Conservation (phyloP, 768 basidiomycete genomes). For the Russula dissimulans region DNA sequence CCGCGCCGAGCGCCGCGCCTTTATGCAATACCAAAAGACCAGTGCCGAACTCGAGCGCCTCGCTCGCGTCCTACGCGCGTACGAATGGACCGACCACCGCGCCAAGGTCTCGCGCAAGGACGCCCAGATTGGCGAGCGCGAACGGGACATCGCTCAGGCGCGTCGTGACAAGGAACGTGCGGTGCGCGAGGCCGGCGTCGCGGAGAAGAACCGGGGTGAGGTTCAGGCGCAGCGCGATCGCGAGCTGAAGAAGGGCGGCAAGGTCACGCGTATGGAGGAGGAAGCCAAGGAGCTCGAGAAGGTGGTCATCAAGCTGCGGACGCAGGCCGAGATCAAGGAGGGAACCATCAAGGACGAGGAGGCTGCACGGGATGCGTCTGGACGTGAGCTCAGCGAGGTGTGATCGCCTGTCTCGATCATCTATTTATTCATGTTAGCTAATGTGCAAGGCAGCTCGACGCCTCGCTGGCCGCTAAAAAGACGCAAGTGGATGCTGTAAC, state of each 20-base stretch:
- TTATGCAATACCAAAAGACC: slow-evolving; percentile 84
- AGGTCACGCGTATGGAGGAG: slow-evolving; percentile 77
- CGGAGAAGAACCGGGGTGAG: slow-evolving; percentile 55
- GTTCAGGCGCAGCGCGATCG: slow-evolving; percentile 73
- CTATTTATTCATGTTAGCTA: not conserved
- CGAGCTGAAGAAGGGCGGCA: slow-evolving; percentile 90
- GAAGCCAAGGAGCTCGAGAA: slow-evolving; percentile 71
- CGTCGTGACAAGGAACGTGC: slow-evolving; percentile 43
- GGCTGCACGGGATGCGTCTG: slow-evolving; percentile 41
- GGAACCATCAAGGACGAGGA: slow-evolving; percentile 74
- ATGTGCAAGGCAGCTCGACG: slow-evolving; percentile 40
- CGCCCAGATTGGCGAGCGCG: slow-evolving; percentile 42
- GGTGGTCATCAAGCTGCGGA: slow-evolving; percentile 68
- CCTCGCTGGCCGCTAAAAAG: slow-evolving; percentile 49
- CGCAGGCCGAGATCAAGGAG: slow-evolving; percentile 77
- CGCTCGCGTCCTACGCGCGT: slow-evolving; percentile 72
- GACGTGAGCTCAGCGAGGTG: slow-evolving; percentile 55
- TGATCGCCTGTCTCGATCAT: slow-evolving; percentile 16
- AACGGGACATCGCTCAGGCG: slow-evolving; percentile 38
- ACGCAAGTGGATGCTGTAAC: slow-evolving; percentile 47
- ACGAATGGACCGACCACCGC: slow-evolving; percentile 70
- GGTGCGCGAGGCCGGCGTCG: slow-evolving; percentile 44
- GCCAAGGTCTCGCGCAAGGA: slow-evolving; percentile 46
- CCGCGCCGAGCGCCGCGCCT: slow-evolving; percentile 80
- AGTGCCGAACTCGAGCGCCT: slow-evolving; percentile 81